Evolutionary conservation across 2,329 filamentous ascomycete species (phyloP).

Genomic region (Coleophoma cylindrospora): DNA sequence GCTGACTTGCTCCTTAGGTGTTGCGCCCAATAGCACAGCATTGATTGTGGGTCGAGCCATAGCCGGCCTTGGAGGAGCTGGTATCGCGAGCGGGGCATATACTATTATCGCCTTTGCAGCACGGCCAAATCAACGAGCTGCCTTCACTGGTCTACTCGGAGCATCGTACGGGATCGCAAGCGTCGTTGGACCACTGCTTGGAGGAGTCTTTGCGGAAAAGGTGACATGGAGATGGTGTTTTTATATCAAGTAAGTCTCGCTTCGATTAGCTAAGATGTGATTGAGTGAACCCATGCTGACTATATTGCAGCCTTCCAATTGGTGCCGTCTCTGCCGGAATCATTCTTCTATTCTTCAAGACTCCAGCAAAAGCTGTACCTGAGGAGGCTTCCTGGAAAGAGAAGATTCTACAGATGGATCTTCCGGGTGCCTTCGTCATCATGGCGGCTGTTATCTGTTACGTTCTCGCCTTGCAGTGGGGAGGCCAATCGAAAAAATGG

Average conservation of each 20-base stretch:
- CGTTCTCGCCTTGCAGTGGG: constrained; percentile 43
- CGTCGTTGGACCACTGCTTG: constrained; percentile 28
- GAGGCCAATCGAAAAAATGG: constrained; percentile 39
- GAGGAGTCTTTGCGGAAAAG: constrained; percentile 30
- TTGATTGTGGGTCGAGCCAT: constrained; percentile 30
- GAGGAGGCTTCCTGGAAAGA: constrained; percentile 31
- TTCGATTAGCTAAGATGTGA: neutral
- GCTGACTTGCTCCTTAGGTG: constrained; percentile 12
- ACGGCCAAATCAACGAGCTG: constrained; percentile 26
- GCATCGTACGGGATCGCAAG: constrained; percentile 22
- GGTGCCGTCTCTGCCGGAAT: constrained; percentile 32
- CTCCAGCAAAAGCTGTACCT: constrained; percentile 33
- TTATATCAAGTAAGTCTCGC: constrained; percentile 25
- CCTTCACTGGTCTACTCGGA: constrained; percentile 29
- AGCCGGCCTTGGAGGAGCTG: constrained; percentile 27
- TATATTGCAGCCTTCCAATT: constrained; percentile 35
- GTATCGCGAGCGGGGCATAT: constrained; percentile 33
- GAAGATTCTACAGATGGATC: constrained; percentile 44
- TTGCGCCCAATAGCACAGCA: constrained; percentile 28
- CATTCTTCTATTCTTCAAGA: constrained; percentile 37
- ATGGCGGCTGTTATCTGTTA: constrained; percentile 38
- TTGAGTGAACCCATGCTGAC: neutral
- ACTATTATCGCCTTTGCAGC: constrained; percentile 36
- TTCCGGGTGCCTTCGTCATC: constrained; percentile 37
- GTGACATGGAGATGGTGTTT: constrained; percentile 32